These are phyloP conservation scores for Aspergillus awamori DNA, from an alignment of 2,329 filamentous ascomycete genomes.

Conservation along the genomic window DNA sequence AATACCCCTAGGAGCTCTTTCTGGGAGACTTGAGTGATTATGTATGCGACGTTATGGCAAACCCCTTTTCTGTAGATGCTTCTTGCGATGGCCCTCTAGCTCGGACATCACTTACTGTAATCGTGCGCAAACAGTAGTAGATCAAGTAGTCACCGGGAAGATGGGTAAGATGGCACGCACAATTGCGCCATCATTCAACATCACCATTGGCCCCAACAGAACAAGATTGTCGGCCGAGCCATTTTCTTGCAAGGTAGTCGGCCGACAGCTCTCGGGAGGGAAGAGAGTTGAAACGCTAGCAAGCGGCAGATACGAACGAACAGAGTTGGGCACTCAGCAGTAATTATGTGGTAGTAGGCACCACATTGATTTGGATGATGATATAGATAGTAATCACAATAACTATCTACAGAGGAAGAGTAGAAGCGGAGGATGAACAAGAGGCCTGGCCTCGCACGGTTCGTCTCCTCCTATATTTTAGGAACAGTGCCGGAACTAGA, in stretches of 20 bases:
- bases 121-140: neutral
- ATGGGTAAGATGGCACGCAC: constrained; percentile 16
- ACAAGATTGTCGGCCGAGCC: constrained; percentile 30
- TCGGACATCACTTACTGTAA: neutral
- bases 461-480: neutral
- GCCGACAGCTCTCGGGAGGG: constrained; percentile 26
- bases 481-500: neutral
- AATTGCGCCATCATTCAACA: constrained; percentile 38
- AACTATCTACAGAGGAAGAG: neutral
- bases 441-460: neutral
- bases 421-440: neutral
- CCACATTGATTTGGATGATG: neutral
- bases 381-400: no score
- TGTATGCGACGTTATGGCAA: neutral
- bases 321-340: neutral
- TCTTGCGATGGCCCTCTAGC: neutral
- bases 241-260: constrained; percentile 20
- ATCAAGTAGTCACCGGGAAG: neutral
- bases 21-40: neutral
- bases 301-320: neutral
- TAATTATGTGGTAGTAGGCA: no score
- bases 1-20: no score
- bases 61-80: neutral
- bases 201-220: constrained; percentile 32
- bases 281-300: neutral